Evolutionary conservation across 108 stramenopile species (phyloP), one percentile per base, ranked within the genome.

Genomic region (Epipyxis sp.): DNA sequence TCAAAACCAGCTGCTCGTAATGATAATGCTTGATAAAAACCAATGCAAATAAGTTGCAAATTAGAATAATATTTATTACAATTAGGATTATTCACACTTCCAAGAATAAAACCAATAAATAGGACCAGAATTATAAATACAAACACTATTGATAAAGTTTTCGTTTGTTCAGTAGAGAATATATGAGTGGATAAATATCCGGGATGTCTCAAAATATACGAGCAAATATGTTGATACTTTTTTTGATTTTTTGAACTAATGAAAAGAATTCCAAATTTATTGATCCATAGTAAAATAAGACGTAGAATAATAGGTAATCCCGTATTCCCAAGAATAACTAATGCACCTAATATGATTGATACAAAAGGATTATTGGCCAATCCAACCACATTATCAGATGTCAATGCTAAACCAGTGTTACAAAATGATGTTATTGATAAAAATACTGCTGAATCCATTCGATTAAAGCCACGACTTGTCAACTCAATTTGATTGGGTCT

Each of bases 331-430:
- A 32, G 30, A 3, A 65, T 10, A 37, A 65, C 34, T 3, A 65
- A 32, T 6, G 34, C 6, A 25, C 13, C 34, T 10, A 65, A 6
- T 3, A 32, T 16, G 6, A 65, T 32, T 10, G 20, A 65, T 10
- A 32, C 61, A 6, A 29, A 32, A 10, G 61, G 61, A 37, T 65
- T 65, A 32, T 65, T 32, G 3, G 6, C 34, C 34, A 65, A 6
- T 29, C 61, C 61, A 10, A 65, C 25, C 6, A 65, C 30, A 29
- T 10, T 35, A 65, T 95, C 85, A 74, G 87, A 92, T 62, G 86
- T 95, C 29, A 89, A 58, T 10, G 69, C 10, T 54, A 54, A 10
- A 54, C 74, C 10, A 44, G 13, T 37, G 74, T 20, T 32, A 20
- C 1, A 1, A 27, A 76, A 76, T 39, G 45, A 6, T 6, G 74